These are phyloP conservation scores for Paraphysoderma sedebokerense DNA, from an alignment of 371 early-diverging fungal genomes.

Conservation along the genomic window DNA sequence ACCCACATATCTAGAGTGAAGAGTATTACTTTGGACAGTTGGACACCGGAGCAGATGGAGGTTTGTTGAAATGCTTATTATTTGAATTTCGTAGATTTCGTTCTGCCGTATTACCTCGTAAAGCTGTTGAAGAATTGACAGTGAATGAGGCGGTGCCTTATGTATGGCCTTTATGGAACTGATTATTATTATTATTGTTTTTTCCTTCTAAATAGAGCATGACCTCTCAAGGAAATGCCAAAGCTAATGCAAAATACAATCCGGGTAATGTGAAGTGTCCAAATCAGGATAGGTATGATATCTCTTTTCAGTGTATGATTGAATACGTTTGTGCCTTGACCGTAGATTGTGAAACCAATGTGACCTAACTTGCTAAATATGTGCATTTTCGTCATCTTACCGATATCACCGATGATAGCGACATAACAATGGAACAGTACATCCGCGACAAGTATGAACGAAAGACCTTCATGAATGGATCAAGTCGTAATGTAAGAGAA, in stretches of 20 bases:
- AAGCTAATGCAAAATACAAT: constrained; percentile 54
- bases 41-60: constrained; percentile 84
- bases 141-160: background rate
- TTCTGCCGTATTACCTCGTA: background rate
- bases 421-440: constrained; percentile 51
- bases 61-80: too few species aligned
- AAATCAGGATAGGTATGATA: background rate
- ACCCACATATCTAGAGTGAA: constrained; percentile 33
- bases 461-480: constrained; percentile 13
- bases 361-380: too few species aligned
- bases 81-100: too few species aligned
- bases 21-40: constrained; percentile 76
- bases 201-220: constrained; percentile 12
- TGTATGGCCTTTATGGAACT: too few species aligned
- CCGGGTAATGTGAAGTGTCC: constrained; percentile 28
- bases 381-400: too few species aligned
- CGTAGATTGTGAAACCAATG: too few species aligned
- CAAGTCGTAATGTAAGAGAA: background rate
- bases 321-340: too few species aligned
- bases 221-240: constrained; percentile 52
- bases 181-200: background rate
- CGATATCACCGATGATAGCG: background rate
- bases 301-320: background rate
- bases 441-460: constrained; percentile 90
- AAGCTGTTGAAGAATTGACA: background rate